Percentiles rank a stretch among this genome's conserved stretches.
Evolutionary conservation across 2,329 filamentous ascomycete genomes (phyloP).

Genomic region (Aspergillus sp.): DNA sequence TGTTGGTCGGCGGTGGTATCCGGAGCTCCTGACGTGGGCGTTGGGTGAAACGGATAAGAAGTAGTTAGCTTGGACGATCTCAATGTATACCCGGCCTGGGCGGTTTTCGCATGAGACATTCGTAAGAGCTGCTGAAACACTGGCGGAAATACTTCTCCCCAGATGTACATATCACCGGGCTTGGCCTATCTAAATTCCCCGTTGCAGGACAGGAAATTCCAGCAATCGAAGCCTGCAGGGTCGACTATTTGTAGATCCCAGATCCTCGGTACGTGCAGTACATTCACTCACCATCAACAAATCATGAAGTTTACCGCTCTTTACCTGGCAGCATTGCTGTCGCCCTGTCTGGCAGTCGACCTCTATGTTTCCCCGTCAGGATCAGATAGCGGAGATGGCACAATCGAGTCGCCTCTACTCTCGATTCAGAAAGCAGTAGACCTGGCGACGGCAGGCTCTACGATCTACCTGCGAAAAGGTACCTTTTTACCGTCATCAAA

Average conservation of each 20-base stretch:
- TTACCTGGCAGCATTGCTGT: not conserved
- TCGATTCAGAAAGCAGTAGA: constrained; percentile 16
- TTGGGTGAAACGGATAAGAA: constrained; percentile 21
- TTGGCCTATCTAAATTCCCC: constrained; percentile 6
- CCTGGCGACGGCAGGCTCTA: constrained; percentile 9
- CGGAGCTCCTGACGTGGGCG: constrained; percentile 29
- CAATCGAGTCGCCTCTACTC: constrained; percentile 7
- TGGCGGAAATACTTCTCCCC: not conserved
- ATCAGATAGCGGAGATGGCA: constrained; percentile 10
- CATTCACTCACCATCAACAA: not conserved
- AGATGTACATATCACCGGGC: not conserved
- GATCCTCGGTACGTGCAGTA: not conserved
- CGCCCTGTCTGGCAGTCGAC: constrained; percentile 4
- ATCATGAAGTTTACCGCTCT: not conserved
- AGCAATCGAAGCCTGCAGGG: constrained; percentile 6
- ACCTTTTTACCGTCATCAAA: constrained; percentile 14
- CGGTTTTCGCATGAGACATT: not conserved
- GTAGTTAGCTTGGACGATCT: not conserved
- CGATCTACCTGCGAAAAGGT: constrained; percentile 14
- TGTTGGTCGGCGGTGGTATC: constrained; percentile 36
- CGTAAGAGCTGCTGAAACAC: not conserved
- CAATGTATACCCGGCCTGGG: not conserved
- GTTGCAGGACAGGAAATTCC: not conserved
- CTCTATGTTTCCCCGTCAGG: constrained; percentile 16
- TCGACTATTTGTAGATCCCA: not conserved